Conservation (phyloP, 2,329 filamentous ascomycete species). For the Claviceps digitariae region DNA sequence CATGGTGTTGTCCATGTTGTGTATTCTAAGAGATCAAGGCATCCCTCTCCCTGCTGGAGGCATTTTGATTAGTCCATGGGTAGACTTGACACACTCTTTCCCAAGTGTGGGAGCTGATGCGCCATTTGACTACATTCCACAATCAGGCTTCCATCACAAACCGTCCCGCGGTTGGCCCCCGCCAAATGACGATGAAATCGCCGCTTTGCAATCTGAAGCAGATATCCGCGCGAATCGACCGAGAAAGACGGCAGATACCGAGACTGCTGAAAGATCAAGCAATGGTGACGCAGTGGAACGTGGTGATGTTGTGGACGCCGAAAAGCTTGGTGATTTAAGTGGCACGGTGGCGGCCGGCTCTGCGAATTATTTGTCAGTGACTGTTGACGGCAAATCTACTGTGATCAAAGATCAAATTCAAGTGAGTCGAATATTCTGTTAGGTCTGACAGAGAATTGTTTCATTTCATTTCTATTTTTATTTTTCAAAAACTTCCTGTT, state of each 20-base stretch:
- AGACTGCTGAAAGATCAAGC: conserved; percentile 13
- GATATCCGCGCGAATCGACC: conserved; percentile 22
- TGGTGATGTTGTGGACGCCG: conserved; percentile 11
- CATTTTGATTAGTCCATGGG: conserved; percentile 88
- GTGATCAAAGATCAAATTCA: conserved; percentile 87
- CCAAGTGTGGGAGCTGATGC: conserved; percentile 68
- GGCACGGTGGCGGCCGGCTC: conserved; percentile 15
- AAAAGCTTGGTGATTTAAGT: conserved; percentile 11
- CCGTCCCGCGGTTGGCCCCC: conserved; percentile 89
- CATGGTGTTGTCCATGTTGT: conserved; percentile 71
- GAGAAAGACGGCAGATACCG: conserved; percentile 11
- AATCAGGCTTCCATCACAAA: conserved; percentile 77
- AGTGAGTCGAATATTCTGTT: conserved; percentile 26
- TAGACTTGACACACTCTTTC: conserved; percentile 89
- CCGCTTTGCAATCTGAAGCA: conserved; percentile 36
- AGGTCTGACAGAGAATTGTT: no score
- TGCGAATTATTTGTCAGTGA: conserved; percentile 42
- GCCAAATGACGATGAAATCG: conserved; percentile 63
- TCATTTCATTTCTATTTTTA: neutral
- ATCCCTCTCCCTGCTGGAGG: conserved; percentile 79
- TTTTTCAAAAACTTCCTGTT: no score
- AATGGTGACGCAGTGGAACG: conserved; percentile 23
- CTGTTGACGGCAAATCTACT: conserved; percentile 56
- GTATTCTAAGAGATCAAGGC: conserved; percentile 68
- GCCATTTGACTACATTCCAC: conserved; percentile 75